A percentile compares a stretch with the other conserved stretches of the same genome.
Conservation (phyloP, 2,329 filamentous ascomycete genomes). For the Pyricularia sp. region DNA sequence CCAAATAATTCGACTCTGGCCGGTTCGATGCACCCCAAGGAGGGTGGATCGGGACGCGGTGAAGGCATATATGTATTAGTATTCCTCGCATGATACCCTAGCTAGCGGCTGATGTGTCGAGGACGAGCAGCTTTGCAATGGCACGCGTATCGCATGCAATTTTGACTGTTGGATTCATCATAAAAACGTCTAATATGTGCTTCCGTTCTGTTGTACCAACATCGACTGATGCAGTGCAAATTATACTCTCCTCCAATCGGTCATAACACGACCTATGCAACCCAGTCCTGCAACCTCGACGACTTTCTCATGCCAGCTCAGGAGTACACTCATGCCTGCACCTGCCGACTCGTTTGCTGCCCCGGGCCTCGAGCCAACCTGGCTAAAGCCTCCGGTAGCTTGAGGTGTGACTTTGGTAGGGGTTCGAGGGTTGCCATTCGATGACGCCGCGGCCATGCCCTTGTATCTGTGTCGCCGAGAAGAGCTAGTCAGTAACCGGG, state of each 20-base stretch:
- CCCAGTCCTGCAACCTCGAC: slow-evolving; percentile 87
- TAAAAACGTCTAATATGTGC: neutral
- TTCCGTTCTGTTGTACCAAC: neutral
- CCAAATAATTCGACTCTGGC: slow-evolving; percentile 19
- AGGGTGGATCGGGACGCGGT: too few species aligned
- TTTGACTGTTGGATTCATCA: neutral
- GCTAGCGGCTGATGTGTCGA: neutral
- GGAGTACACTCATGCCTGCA: slow-evolving; percentile 85
- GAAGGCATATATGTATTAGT: neutral
- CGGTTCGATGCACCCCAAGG: neutral
- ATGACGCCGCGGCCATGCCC: slow-evolving; percentile 54
- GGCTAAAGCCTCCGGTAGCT: slow-evolving; percentile 68
- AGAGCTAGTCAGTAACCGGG: slow-evolving; percentile 3
- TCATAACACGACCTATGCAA: slow-evolving; percentile 89
- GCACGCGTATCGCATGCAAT: neutral
- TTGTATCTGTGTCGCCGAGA: slow-evolving; percentile 61
- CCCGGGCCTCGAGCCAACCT: slow-evolving; percentile 47
- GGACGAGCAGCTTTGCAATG: neutral
- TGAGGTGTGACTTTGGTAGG: slow-evolving; percentile 52
- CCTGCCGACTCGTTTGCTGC: slow-evolving; percentile 55
- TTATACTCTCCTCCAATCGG: slow-evolving; percentile 83
- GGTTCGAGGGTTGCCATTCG: slow-evolving; percentile 29
- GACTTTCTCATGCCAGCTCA: slow-evolving; percentile 98
- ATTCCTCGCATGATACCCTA: neutral
- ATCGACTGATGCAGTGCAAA: neutral